Conservation (phyloP, 345 rosid genomes). For the Eucalyptus polyanthemos region DNA sequence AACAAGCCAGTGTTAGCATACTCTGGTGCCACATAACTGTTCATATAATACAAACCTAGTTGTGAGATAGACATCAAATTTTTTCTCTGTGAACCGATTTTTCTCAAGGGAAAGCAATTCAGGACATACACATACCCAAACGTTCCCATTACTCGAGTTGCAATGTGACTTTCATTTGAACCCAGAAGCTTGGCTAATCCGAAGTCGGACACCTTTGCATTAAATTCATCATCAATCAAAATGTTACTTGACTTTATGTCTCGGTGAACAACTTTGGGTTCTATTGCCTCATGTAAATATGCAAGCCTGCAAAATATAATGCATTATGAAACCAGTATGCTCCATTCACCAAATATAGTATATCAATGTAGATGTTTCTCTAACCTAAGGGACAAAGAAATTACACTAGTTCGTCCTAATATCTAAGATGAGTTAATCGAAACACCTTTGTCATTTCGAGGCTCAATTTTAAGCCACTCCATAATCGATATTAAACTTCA, state of each 20-base stretch:
- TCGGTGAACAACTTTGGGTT: conserved; percentile 92
- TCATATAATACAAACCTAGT: neutral
- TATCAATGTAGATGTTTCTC: neutral
- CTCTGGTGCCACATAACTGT: conserved; percentile 95
- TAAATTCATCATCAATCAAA: conserved; percentile 73
- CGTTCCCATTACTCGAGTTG: conserved; percentile 98
- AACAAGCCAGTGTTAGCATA: conserved; percentile 83
- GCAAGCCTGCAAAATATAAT: conserved; percentile 55
- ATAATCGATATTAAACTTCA: neutral
- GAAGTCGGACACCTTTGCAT: conserved; percentile 93
- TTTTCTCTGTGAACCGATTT: neutral
- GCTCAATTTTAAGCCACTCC: neutral
- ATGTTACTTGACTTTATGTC: conserved; percentile 98
- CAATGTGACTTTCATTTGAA: conserved; percentile 81
- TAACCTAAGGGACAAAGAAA: neutral
- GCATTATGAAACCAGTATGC: neutral
- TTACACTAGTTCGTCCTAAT: neutral
- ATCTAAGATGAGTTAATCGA: neutral
- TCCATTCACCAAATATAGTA: neutral
- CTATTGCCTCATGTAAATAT: conserved; percentile 94
- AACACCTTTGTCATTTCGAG: neutral
- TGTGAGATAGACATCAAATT: neutral
- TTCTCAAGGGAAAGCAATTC: neutral
- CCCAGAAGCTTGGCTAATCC: conserved; percentile 91
- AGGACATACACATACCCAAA: conserved; percentile 56